These are phyloP conservation scores for Fusarium siculi DNA, from an alignment of 2,329 filamentous ascomycete genomes.

Conservation along the genomic window DNA sequence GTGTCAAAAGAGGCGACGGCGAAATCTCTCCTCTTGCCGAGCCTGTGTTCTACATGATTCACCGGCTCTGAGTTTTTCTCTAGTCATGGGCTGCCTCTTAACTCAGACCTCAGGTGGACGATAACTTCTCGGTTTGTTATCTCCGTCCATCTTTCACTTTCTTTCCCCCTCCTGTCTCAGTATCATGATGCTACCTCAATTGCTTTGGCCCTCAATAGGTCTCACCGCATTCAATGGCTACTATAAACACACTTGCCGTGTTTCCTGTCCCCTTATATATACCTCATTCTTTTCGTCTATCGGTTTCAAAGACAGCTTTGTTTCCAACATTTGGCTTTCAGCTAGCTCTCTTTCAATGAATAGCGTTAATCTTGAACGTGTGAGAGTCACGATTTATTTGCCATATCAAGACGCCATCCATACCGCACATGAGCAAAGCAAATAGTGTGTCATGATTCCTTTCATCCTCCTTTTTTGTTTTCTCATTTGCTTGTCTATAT, in stretches of 20 bases:
- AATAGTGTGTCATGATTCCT: background rate
- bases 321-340: background rate
- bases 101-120: conserved; percentile 20
- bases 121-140: conserved; percentile 41
- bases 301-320: background rate
- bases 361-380: background rate
- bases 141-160: conserved; percentile 15
- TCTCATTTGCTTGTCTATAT: conserved; percentile 38
- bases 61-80: conserved; percentile 10
- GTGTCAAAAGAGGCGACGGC: conserved; percentile 10
- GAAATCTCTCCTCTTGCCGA: conserved; percentile 19
- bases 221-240: conserved; percentile 15
- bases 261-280: background rate
- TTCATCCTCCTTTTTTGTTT: conserved; percentile 25
- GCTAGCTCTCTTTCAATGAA: background rate
- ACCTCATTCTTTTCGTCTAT: background rate
- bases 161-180: conserved; percentile 2
- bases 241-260: background rate
- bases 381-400: background rate
- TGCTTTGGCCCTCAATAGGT: background rate
- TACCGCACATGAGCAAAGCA: background rate
- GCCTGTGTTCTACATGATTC: conserved; percentile 27
- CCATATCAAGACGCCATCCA: background rate
- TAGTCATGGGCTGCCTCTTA: conserved; percentile 34
- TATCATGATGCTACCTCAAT: background rate